Evolutionary conservation across 441 rosid genomes (phyloP).

Genomic region (Adansonia madagascariensis): DNA sequence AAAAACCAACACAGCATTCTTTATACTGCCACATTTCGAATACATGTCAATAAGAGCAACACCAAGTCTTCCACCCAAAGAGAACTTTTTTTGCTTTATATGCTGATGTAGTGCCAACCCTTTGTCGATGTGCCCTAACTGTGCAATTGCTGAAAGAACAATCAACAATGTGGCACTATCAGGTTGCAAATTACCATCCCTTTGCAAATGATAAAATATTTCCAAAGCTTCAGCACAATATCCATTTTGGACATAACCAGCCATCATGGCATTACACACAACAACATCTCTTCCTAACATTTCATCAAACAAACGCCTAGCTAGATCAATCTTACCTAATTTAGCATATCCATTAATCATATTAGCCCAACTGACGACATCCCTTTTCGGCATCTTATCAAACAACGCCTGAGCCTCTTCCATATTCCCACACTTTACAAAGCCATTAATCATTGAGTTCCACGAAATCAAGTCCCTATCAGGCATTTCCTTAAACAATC

Average conservation of each 20-base stretch:
- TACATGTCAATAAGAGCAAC: constrained; percentile 68
- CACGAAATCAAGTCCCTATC: constrained; percentile 64
- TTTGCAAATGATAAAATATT: constrained; percentile 48
- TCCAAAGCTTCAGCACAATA: constrained; percentile 51
- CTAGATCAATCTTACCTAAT: constrained; percentile 45
- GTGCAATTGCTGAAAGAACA: constrained; percentile 60
- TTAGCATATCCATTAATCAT: constrained; percentile 68
- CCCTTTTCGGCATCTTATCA: constrained; percentile 53
- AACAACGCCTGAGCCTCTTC: constrained; percentile 54
- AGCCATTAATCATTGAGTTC: constrained; percentile 66
- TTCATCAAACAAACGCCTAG: constrained; percentile 50
- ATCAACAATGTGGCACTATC: constrained; percentile 56
- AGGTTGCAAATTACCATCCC: constrained; percentile 39
- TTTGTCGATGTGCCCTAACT: constrained; percentile 49
- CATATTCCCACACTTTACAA: constrained; percentile 52
- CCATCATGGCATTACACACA: constrained; percentile 64
- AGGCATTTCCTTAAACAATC: constrained; percentile 60
- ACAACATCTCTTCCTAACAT: constrained; percentile 61
- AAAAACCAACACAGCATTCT: constrained; percentile 54
- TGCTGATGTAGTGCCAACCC: constrained; percentile 49
- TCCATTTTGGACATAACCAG: constrained; percentile 53
- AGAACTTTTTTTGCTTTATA: constrained; percentile 37
- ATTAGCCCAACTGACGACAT: constrained; percentile 63
- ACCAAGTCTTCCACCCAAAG: constrained; percentile 55
- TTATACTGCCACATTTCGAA: constrained; percentile 59